phyloP scores from a whole-genome alignment of 345 rosid genomes.

The Carallia brachiata region DNA sequence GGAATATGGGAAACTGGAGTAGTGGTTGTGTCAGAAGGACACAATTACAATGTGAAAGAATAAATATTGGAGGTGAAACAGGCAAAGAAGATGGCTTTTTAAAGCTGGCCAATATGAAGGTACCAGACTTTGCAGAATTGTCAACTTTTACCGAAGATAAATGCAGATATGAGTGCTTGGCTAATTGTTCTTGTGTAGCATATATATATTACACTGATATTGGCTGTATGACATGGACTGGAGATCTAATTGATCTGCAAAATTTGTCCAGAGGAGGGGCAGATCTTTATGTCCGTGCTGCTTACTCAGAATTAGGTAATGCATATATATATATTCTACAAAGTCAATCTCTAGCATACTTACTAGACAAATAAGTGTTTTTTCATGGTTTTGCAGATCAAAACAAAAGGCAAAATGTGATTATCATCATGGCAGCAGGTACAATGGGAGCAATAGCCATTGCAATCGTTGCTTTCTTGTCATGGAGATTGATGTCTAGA shows the following conservation, averaged over 20 bases:
- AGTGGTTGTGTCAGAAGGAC: slow-evolving; percentile 47
- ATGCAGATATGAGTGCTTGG: slow-evolving; percentile 25
- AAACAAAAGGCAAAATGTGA: not conserved
- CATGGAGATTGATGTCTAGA: not conserved
- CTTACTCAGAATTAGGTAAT: slow-evolving; percentile 23
- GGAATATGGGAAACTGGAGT: slow-evolving; percentile 42
- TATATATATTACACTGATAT: slow-evolving; percentile 20
- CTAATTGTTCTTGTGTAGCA: slow-evolving; percentile 37
- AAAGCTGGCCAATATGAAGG: slow-evolving; percentile 33
- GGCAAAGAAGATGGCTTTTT: slow-evolving; percentile 43
- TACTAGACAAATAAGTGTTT: not conserved
- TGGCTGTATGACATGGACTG: slow-evolving; percentile 29
- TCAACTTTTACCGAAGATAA: not conserved
- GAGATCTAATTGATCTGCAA: slow-evolving; percentile 10
- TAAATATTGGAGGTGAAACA: slow-evolving; percentile 11
- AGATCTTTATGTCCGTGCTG: slow-evolving; percentile 15
- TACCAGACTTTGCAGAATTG: slow-evolving; percentile 41
- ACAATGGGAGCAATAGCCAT: slow-evolving; percentile 22
- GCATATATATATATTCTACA: not conserved
- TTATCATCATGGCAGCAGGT: not conserved
- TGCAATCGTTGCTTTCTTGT: not conserved
- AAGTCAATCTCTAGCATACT: not conserved
- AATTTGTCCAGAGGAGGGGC: slow-evolving; percentile 13
- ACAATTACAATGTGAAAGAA: slow-evolving; percentile 31
- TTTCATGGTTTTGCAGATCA: not conserved